These are phyloP conservation scores for Fusarium transvaalense DNA, from an alignment of 2,329 filamentous ascomycete genomes.

Conservation along the genomic window DNA sequence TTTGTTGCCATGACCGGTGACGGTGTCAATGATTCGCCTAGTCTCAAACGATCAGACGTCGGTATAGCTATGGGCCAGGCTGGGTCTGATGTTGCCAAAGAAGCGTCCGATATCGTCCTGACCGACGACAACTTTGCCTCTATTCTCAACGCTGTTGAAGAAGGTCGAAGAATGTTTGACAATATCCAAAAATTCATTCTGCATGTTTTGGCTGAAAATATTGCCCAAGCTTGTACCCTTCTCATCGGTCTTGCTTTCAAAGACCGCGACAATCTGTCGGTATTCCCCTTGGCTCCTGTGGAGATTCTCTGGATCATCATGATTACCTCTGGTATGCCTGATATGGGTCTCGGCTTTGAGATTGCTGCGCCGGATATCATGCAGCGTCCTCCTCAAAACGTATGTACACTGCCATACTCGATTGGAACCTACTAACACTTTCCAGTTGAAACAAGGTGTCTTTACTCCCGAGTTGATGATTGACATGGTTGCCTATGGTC, in stretches of 20 bases:
- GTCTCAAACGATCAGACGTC: constrained; percentile 75
- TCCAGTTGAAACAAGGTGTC: constrained; percentile 62
- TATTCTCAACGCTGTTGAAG: constrained; percentile 78
- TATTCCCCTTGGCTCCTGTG: constrained; percentile 79
- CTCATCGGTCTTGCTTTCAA: constrained; percentile 79
- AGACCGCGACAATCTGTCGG: constrained; percentile 70
- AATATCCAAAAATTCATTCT: constrained; percentile 81
- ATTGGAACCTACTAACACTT: not conserved
- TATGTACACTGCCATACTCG: constrained; percentile 48
- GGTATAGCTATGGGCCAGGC: constrained; percentile 78
- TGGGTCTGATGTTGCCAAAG: constrained; percentile 78
- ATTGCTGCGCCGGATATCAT: constrained; percentile 77
- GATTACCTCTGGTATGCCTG: constrained; percentile 79
- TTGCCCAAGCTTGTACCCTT: constrained; percentile 75
- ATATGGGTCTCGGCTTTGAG: constrained; percentile 82
- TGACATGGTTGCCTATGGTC: constrained; percentile 75
- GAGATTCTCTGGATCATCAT: constrained; percentile 85
- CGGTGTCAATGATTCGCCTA: constrained; percentile 78
- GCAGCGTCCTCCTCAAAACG: constrained; percentile 74
- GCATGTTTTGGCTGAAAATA: constrained; percentile 75
- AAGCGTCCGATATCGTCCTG: constrained; percentile 75
- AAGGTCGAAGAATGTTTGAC: constrained; percentile 78
- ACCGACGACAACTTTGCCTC: constrained; percentile 80
- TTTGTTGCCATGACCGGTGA: constrained; percentile 80
- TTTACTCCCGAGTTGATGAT: constrained; percentile 74